Percentiles rank a stretch among this genome's conserved stretches.
Evolutionary conservation across 805 yeast genomes (phyloP).

Genomic region (Naumovozyma dairenensis): DNA sequence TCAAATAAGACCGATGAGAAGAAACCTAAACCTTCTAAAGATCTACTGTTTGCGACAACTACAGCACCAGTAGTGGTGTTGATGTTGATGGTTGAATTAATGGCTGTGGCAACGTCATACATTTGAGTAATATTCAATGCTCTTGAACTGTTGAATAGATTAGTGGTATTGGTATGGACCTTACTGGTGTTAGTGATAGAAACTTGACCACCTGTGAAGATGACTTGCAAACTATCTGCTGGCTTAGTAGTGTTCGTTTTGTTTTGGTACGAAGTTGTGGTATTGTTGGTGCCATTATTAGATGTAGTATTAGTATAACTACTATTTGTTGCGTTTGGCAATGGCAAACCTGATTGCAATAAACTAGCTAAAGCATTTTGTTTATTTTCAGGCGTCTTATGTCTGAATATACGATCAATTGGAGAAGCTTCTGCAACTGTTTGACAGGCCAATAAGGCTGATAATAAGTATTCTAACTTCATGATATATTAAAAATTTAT

Average conservation of each 20-base stretch:
- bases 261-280: not conserved
- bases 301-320: constrained; percentile 2
- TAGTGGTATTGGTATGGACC: constrained; percentile 9
- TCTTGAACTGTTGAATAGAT: constrained; percentile 12
- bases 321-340: constrained; percentile 1
- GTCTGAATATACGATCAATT: constrained; percentile 4
- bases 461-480: constrained; percentile 7
- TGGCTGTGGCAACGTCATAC: constrained; percentile 12
- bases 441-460: constrained; percentile 11
- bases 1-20: constrained; percentile 17
- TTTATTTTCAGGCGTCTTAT: not conserved
- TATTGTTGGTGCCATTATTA: constrained; percentile 1
- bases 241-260: constrained; percentile 3
- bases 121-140: constrained; percentile 19
- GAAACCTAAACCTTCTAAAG: constrained; percentile 23
- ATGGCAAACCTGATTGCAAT: not conserved
- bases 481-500: too few species aligned
- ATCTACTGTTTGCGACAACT: constrained; percentile 12
- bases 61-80: constrained; percentile 14
- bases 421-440: constrained; percentile 14
- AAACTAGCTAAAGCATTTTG: not conserved
- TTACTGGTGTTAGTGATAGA: constrained; percentile 10
- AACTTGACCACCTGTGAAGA: constrained; percentile 18
- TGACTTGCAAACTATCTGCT: constrained; percentile 10
- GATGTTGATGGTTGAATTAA: constrained; percentile 9